Evolutionary conservation across 2,329 filamentous ascomycete genomes (phyloP).

Genomic region (Neodidymelliopsis sp.): DNA sequence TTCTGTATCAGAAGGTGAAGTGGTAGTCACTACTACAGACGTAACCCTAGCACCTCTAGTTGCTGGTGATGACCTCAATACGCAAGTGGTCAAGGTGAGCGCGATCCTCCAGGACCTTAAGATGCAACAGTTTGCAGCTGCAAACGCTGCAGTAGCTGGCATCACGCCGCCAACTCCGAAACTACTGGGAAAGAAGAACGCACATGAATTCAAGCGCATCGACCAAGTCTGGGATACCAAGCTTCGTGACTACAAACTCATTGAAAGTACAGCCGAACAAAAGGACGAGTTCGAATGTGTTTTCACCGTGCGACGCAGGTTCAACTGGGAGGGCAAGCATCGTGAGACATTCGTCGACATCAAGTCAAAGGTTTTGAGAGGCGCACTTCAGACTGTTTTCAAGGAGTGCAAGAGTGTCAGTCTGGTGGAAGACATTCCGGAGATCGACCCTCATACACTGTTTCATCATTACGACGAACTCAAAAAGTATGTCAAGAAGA

Average conservation of each 20-base stretch:
- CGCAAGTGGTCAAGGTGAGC: conserved; percentile 25
- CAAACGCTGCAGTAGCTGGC: conserved; percentile 17
- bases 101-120: conserved; percentile 24
- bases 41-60: conserved; percentile 7
- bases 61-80: conserved; percentile 22
- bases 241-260: conserved; percentile 66
- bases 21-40: conserved; percentile 2
- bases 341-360: conserved; percentile 79
- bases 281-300: conserved; percentile 75
- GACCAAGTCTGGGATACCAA: conserved; percentile 65
- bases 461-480: conserved; percentile 78
- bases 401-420: conserved; percentile 80
- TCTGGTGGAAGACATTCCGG: conserved; percentile 80
- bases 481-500: conserved; percentile 65
- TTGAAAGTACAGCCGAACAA: conserved; percentile 70
- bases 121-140: conserved; percentile 25
- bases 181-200: conserved; percentile 42
- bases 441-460: conserved; percentile 59
- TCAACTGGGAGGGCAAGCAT: conserved; percentile 86
- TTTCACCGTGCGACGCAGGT: conserved; percentile 82
- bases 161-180: conserved; percentile 26
- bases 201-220: conserved; percentile 72
- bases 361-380: conserved; percentile 80
- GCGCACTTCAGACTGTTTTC: conserved; percentile 74
- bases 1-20: background rate